Evolutionary conservation across 2,329 filamentous ascomycete genomes (phyloP), one percentile per base, ranked within the genome.

Genomic region (Botrytis galanthina): DNA sequence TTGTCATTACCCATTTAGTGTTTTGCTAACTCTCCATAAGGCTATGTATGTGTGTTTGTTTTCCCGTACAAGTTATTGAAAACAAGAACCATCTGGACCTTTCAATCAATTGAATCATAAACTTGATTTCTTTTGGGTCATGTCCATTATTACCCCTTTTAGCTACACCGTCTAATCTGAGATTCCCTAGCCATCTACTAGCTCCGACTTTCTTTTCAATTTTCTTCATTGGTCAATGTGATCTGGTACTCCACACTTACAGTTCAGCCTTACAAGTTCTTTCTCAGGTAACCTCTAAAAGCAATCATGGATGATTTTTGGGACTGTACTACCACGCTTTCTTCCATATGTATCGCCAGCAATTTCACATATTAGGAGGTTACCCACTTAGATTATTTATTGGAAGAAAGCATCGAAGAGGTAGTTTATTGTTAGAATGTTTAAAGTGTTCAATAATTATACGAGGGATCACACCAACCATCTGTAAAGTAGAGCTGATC

Each of bases 191-290:
- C 14, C n/a, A 57, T 57, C 14, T 29, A 18, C n/a, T 54, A 39
- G 67, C 51, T 59, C 12, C 59, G 67, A 35, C 51, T 37, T 44
- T 29, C 48, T 39, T 57, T 29, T 32, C 37, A 70, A 39, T n/a
- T 62, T 62, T 62, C 22, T n/a, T 62, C 60, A 62, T 62, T 62
- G 60, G 60, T 18, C 37, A 9, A 18, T 39, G 26, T 39, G 16
- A 67, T 59, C 20, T 46, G 14, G n/a, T 44, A 42, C 46, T 61
- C 70, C 59, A 66, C 48, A 42, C 35, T 64, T 64, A 22, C 44
- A 26, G 64, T 64, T 72, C 70, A 72, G 70, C 70, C 70, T 72
- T 72, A 72, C 61, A 67, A 67, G n/a, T 59, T 67, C 35, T 57
- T 57, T 37, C 57, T 71, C 22, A 71, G 42, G 69, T 71, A 71